These are phyloP conservation scores for Curvularia sp. DNA, from an alignment of 2,329 filamentous ascomycete genomes.

Conservation along the genomic window DNA sequence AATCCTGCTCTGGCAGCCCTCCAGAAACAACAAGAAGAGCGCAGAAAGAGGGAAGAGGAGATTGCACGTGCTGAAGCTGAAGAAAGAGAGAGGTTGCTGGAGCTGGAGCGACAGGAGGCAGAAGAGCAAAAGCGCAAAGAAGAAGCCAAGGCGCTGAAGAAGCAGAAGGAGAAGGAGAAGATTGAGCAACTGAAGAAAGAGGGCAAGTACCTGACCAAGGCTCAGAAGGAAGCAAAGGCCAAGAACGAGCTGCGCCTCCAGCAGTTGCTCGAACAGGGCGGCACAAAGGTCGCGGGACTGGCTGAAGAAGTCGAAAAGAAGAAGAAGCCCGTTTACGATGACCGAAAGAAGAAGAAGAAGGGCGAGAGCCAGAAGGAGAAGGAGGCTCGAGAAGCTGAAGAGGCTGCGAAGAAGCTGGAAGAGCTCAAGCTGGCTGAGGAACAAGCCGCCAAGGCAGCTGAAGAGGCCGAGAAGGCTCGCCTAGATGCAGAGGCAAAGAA, in stretches of 20 bases:
- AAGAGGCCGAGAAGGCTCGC: constrained; percentile 70
- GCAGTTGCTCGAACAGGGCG: constrained; percentile 81
- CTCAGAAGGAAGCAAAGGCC: constrained; percentile 81
- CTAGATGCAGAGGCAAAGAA: constrained; percentile 67
- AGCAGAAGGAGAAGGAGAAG: constrained; percentile 85
- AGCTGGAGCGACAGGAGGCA: constrained; percentile 67
- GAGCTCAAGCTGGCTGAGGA: constrained; percentile 61
- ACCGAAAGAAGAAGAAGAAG: constrained; percentile 77
- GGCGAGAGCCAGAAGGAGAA: constrained; percentile 60
- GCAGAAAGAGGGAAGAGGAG: constrained; percentile 71
- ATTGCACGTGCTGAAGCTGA: constrained; percentile 65
- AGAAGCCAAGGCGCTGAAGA: constrained; percentile 77
- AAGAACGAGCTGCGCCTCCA: constrained; percentile 80
- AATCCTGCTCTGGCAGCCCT: constrained; percentile 74
- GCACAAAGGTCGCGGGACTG: constrained; percentile 67
- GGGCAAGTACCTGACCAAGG: constrained; percentile 85
- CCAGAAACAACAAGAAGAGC: constrained; percentile 83
- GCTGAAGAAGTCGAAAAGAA: constrained; percentile 70
- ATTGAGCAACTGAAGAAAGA: constrained; percentile 88
- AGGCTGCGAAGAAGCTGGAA: constrained; percentile 62
- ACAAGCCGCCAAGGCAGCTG: constrained; percentile 79
- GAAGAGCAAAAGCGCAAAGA: constrained; percentile 75
- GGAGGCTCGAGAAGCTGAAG: constrained; percentile 59
- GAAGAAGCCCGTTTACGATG: constrained; percentile 78
- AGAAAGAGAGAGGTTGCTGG: constrained; percentile 69